phyloP scores from a whole-genome alignment of 2,329 filamentous ascomycete species.

The Coleophoma eucalyptorum region DNA sequence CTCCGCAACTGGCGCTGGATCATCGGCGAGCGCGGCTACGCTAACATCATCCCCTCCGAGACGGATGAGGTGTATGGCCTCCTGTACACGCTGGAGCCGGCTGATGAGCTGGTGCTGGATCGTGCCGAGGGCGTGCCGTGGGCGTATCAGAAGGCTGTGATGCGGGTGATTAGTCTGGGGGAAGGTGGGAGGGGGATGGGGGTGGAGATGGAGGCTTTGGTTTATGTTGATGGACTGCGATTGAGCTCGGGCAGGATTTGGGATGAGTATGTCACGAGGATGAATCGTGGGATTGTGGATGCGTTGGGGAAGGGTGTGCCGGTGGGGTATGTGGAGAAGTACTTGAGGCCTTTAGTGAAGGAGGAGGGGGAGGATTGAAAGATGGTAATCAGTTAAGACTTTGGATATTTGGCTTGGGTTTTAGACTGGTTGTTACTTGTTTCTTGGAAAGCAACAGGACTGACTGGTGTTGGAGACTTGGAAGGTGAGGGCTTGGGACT shows the following conservation, averaged over 20 bases:
- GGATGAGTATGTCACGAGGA: not conserved
- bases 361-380: not conserved
- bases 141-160: slow-evolving; percentile 48
- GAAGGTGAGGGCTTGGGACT: no score
- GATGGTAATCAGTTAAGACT: no score
- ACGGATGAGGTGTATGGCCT: slow-evolving; percentile 47
- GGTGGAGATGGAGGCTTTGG: slow-evolving; percentile 29
- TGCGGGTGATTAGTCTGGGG: no score
- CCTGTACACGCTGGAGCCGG: slow-evolving; percentile 45
- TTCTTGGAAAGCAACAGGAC: no score
- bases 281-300: not conserved
- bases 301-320: not conserved
- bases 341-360: not conserved
- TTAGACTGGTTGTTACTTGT: no score
- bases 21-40: slow-evolving; percentile 62
- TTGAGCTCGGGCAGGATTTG: not conserved
- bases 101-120: slow-evolving; percentile 49
- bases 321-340: not conserved
- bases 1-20: slow-evolving; percentile 57
- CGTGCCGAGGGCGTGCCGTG: slow-evolving; percentile 56
- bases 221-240: not conserved
- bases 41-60: slow-evolving; percentile 47
- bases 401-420: no score
- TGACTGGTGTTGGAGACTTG: no score
- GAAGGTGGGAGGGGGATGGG: slow-evolving; percentile 22